Conservation (phyloP, 1,284 basidiomycete genomes). For the Cerrena zonata region DNA sequence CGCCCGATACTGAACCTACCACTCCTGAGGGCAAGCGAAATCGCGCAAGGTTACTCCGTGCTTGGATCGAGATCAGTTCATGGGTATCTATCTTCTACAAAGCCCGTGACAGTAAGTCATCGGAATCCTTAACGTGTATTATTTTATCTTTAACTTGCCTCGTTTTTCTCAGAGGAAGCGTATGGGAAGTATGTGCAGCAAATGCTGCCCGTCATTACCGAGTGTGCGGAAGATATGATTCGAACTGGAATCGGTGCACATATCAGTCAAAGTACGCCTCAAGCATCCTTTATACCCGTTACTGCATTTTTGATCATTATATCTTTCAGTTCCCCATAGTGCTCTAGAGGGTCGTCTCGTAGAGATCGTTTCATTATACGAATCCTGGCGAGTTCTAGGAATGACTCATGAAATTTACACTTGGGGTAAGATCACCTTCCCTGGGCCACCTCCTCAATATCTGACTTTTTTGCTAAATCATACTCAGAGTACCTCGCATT, state of each 20-base stretch:
- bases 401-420: slow-evolving; percentile 61
- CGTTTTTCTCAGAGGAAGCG: slow-evolving; percentile 20
- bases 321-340: slow-evolving; percentile 47
- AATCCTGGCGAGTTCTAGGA: slow-evolving; percentile 46
- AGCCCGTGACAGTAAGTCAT: slow-evolving; percentile 25
- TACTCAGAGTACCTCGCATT: slow-evolving; percentile 65
- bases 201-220: slow-evolving; percentile 39
- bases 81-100: slow-evolving; percentile 55
- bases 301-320: neutral
- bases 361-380: slow-evolving; percentile 28
- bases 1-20: slow-evolving; percentile 48
- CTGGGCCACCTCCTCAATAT: no score
- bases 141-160: no score
- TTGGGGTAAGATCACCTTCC: slow-evolving; percentile 40
- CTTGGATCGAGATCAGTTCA: slow-evolving; percentile 69
- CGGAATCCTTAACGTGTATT: no score
- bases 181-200: slow-evolving; percentile 16
- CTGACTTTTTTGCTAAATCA: no score
- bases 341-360: slow-evolving; percentile 37
- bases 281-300: slow-evolving; percentile 7
- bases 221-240: slow-evolving; percentile 60
- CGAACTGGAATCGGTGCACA: slow-evolving; percentile 69
- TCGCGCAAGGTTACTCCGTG: slow-evolving; percentile 59
- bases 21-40: slow-evolving; percentile 43
- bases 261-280: slow-evolving; percentile 59